Conservation (phyloP, 208 protist genomes). For the Naegleria gruberi region DNA sequence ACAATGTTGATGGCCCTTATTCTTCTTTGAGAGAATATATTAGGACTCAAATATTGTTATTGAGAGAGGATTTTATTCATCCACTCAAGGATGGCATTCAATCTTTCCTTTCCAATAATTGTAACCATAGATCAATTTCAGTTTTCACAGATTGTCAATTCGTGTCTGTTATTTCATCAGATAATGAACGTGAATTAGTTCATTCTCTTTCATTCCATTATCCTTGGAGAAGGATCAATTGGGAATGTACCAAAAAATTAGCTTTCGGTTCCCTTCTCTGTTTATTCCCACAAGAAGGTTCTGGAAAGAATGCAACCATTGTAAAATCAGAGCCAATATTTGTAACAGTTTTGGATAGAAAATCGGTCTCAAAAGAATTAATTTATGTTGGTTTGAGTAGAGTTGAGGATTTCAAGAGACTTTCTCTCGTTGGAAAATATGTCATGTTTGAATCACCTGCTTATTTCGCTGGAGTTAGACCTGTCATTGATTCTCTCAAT, state of each 20-base stretch:
- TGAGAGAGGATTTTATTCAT: neutral
- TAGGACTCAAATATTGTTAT: neutral
- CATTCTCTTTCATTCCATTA: neutral
- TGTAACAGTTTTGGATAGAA: neutral
- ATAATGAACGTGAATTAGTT: neutral
- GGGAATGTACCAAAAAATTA: neutral
- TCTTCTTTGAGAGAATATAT: neutral
- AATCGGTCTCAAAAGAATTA: no score
- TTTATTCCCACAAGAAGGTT: neutral
- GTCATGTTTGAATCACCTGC: neutral
- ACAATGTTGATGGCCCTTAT: neutral
- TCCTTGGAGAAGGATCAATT: neutral
- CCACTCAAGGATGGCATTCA: neutral
- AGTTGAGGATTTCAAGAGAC: neutral
- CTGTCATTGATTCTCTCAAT: neutral
- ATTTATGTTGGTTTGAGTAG: neutral
- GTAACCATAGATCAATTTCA: neutral
- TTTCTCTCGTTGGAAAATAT: neutral
- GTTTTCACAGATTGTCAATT: neutral
- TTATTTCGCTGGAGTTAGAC: neutral
- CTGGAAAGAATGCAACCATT: neutral
- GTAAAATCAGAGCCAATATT: neutral
- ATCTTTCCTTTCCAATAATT: neutral
- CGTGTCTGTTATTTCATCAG: neutral
- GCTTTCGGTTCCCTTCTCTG: neutral